Percentiles rank a stretch among this genome's conserved stretches.
These are phyloP conservation scores for Blepharisma undulans DNA, from an alignment of 169 alveolate species.

Conservation along the genomic window DNA sequence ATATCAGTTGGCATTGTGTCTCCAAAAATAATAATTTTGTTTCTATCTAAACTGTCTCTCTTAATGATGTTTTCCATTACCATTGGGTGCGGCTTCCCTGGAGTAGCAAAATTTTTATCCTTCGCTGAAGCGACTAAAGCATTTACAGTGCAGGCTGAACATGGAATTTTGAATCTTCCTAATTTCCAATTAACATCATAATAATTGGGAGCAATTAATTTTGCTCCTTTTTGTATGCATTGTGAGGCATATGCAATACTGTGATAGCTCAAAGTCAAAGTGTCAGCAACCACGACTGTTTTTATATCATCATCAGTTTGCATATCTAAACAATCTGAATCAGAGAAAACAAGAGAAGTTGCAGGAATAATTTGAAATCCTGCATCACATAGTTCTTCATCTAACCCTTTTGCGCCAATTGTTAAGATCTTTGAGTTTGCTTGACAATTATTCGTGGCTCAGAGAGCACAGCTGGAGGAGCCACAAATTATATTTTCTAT, in stretches of 20 bases:
- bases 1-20: constrained; percentile 54
- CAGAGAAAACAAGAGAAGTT: neutral
- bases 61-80: constrained; percentile 22
- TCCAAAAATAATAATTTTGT: constrained; percentile 38
- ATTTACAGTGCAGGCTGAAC: constrained; percentile 52
- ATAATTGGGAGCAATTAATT: constrained; percentile 39
- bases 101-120: neutral
- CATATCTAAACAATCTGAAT: constrained; percentile 25
- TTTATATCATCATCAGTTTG: constrained; percentile 47
- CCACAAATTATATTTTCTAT: constrained; percentile 12
- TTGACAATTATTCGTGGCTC: constrained; percentile 7
- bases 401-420: constrained; percentile 39
- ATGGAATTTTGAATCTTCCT: constrained; percentile 51
- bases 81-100: constrained; percentile 50
- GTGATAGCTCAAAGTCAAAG: constrained; percentile 36
- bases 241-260: constrained; percentile 47
- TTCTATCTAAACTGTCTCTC: constrained; percentile 19
- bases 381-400: constrained; percentile 34
- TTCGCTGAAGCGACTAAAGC: constrained; percentile 17
- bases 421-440: constrained; percentile 24
- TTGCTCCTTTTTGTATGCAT: constrained; percentile 47
- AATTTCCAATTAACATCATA: constrained; percentile 27
- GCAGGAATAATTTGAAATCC: constrained; percentile 25
- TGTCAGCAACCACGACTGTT: constrained; percentile 62
- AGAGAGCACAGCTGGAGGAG: constrained; percentile 28